Percentiles rank a stretch among this genome's conserved stretches.
These are phyloP conservation scores for Mycena maculata DNA, from an alignment of 768 basidiomycete genomes.

Conservation along the genomic window DNA sequence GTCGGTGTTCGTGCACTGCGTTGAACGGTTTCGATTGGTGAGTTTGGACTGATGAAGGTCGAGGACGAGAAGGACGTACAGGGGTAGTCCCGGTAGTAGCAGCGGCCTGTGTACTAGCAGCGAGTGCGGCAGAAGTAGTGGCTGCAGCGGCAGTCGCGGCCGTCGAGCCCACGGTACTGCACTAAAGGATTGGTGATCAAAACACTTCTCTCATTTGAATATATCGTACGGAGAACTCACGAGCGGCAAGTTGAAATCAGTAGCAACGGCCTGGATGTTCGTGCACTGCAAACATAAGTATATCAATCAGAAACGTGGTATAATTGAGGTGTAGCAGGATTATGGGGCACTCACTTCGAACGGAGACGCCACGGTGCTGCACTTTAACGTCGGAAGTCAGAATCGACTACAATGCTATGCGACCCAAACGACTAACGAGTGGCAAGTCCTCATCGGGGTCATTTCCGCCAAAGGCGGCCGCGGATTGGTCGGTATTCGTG, in stretches of 20 bases:
- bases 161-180: background rate
- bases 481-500: background rate
- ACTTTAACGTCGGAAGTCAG: slow-evolving; percentile 1
- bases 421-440: background rate
- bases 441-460: background rate
- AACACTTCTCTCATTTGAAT: background rate
- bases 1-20: slow-evolving; percentile 2
- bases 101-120: slow-evolving; percentile 4
- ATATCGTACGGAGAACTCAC: slow-evolving; percentile 1
- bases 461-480: background rate
- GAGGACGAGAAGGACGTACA: background rate
- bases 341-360: background rate
- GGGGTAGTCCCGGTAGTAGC: slow-evolving; percentile 4
- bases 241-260: slow-evolving; percentile 4
- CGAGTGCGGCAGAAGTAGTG: background rate
- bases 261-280: slow-evolving; percentile 8
- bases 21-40: background rate
- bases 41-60: slow-evolving; percentile 4
- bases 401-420: background rate
- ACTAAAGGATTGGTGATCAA: background rate
- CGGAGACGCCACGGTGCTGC: slow-evolving; percentile 2
- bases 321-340: background rate
- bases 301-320: background rate
- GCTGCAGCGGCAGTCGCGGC: slow-evolving; percentile 1
- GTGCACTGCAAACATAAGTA: background rate